These are phyloP conservation scores for Trichosporon ovoides DNA, from an alignment of 1,284 basidiomycete species.

Conservation along the genomic window DNA sequence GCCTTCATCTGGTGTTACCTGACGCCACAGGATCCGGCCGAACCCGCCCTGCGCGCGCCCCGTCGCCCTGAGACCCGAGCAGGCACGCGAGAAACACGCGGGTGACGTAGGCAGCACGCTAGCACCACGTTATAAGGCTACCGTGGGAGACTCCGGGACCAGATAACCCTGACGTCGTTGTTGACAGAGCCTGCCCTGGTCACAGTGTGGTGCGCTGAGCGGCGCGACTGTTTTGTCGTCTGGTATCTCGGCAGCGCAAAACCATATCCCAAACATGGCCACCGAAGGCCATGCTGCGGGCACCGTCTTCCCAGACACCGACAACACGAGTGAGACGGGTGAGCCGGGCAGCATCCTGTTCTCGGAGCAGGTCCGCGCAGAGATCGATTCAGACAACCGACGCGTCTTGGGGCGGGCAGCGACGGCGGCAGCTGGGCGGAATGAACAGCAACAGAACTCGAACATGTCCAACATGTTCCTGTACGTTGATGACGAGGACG, in stretches of 20 bases:
- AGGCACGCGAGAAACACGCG: too few species aligned
- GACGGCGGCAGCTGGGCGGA: too few species aligned
- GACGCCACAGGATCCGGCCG: slow-evolving; percentile 5
- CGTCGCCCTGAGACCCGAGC: too few species aligned
- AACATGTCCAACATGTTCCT: background rate
- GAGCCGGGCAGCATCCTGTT: slow-evolving; percentile 34
- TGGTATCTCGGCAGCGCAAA: slow-evolving; percentile 1
- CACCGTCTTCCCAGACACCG: slow-evolving; percentile 3
- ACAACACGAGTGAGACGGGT: slow-evolving; percentile 25
- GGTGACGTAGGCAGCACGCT: too few species aligned
- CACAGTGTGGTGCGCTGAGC: background rate
- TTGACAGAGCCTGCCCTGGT: background rate
- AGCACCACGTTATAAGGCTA: background rate
- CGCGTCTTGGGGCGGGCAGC: too few species aligned
- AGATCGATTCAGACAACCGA: slow-evolving; percentile 4
- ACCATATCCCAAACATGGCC: background rate
- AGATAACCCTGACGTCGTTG: too few species aligned
- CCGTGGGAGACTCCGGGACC: background rate
- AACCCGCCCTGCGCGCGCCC: too few species aligned
- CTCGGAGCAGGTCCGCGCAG: slow-evolving; percentile 32
- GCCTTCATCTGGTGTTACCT: background rate
- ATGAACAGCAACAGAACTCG: too few species aligned
- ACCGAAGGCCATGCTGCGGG: slow-evolving; percentile 2
- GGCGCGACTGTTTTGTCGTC: background rate
- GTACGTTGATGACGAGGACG: slow-evolving; percentile 10